phyloP scores from a whole-genome alignment of 2,329 filamentous ascomycete genomes.

The Aspergillus piperis region DNA sequence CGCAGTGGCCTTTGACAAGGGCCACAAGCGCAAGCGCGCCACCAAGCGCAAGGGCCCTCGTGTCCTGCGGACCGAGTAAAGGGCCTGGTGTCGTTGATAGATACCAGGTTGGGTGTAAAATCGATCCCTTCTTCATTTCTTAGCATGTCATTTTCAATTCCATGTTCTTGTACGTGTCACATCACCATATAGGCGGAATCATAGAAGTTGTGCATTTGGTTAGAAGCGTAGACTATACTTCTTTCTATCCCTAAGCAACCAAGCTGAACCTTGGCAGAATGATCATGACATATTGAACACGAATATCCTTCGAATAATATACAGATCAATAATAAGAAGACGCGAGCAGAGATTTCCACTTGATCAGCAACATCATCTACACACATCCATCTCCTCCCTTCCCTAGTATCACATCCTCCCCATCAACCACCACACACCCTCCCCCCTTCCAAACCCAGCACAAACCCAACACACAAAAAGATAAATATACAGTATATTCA shows the following conservation, averaged over 20 bases:
- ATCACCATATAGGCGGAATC: not conserved
- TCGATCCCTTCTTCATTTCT: not conserved
- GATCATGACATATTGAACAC: not conserved
- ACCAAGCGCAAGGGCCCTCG: constrained; percentile 46
- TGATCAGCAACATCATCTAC: not conserved
- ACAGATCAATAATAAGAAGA: not conserved
- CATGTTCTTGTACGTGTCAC: constrained; percentile 20
- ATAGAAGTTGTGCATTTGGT: not conserved
- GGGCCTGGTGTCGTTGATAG: constrained; percentile 8
- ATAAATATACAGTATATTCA: not conserved
- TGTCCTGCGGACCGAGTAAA: constrained; percentile 48
- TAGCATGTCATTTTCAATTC: constrained; percentile 11
- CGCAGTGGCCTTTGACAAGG: constrained; percentile 56
- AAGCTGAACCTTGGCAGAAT: too few species aligned
- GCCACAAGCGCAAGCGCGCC: constrained; percentile 55
- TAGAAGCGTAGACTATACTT: too few species aligned
- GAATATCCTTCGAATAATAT: not conserved
- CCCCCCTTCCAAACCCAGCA: too few species aligned
- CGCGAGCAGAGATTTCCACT: not conserved
- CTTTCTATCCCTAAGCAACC: too few species aligned
- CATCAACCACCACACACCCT: not conserved
- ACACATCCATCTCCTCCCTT: not conserved
- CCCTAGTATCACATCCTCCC: not conserved
- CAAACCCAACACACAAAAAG: not conserved
- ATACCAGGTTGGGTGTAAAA: constrained; percentile 12